Base-by-base conservation (phyloP, 768 basidiomycete species). In the Hydnomerulius pinastri region DNA sequence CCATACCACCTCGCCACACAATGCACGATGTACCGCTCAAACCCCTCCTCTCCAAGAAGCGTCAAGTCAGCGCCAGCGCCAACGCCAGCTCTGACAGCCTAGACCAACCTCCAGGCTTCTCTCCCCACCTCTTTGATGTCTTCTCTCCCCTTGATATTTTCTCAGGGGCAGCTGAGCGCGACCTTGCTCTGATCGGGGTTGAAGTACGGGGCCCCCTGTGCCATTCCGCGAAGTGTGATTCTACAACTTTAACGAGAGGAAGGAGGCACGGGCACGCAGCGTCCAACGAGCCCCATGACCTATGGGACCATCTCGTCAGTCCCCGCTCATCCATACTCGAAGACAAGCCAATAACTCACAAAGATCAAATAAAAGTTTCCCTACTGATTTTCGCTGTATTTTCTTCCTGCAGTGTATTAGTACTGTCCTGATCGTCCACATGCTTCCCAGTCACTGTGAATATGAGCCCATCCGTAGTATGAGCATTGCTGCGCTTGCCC, bases 11-110 rank as follows among this genome's bases (percentile, higher is more conserved):
- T 75, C 35, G 89, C 88, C 51, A 87, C 85, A 56, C 90, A 92
- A 56, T 93, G 90, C 6, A 92, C 82, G 40, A 92, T 80, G 59
- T 89, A 92, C 27, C 90, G 77, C 24, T 86, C 82, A n/a, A 90
- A 92, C 0, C 82, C 75, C 60, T 90, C 86, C 49, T 86, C 78
- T 5, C 73, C 29, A 21, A 49, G 35, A 18, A n/a, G 32, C 6
- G 48, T 11, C 11, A 18, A 32, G 21, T 8, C 44, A 20, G n/a
- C 40, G 4, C 25, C n/a, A n/a, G n/a, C n/a, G n/a, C n/a, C 27
- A 11, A 36, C 2, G 24, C 45, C 58, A 1, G 42, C 12, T 24
- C 50, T 59, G 51, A 86, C 82, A n/a, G 72, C 76, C 90, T 90
- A 92, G 4, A 91, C 75, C 17, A 92, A 75, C 63, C 83, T 79